Evolutionary conservation across 768 basidiomycete genomes (phyloP).

Genomic region (Amylocystis lapponica): DNA sequence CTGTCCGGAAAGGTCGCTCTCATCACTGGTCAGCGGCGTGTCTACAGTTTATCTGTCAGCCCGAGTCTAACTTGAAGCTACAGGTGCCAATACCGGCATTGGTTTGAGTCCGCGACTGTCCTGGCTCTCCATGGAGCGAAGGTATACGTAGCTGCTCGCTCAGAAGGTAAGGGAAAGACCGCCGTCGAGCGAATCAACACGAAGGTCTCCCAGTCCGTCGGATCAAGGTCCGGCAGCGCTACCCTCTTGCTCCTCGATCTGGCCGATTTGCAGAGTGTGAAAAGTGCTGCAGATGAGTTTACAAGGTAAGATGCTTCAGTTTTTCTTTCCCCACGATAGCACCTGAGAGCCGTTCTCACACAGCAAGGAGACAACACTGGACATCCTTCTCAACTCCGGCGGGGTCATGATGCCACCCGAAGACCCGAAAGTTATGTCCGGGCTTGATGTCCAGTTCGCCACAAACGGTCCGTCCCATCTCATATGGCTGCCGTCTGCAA

Average conservation of each 20-base stretch:
- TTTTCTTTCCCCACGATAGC: too few relatives aligned
- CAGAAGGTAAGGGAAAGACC: background rate
- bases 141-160: background rate
- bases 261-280: background rate
- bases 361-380: slow-evolving; percentile 38
- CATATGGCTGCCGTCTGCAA: too few relatives aligned
- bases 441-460: background rate
- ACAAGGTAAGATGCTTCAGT: background rate
- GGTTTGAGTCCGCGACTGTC: background rate
- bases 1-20: background rate
- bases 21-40: background rate
- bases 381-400: slow-evolving; percentile 45
- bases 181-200: background rate
- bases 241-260: background rate
- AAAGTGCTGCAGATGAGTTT: background rate
- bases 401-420: slow-evolving; percentile 37
- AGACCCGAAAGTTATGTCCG: background rate
- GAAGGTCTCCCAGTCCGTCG: background rate
- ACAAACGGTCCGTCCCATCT: background rate
- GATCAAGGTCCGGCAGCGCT: background rate
- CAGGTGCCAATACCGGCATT: background rate
- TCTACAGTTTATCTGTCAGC: background rate
- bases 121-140: background rate
- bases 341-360: background rate
- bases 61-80: too few relatives aligned